Conservation (phyloP, 352 stramenopile genomes). For the Globisporangium cederbergense region DNA sequence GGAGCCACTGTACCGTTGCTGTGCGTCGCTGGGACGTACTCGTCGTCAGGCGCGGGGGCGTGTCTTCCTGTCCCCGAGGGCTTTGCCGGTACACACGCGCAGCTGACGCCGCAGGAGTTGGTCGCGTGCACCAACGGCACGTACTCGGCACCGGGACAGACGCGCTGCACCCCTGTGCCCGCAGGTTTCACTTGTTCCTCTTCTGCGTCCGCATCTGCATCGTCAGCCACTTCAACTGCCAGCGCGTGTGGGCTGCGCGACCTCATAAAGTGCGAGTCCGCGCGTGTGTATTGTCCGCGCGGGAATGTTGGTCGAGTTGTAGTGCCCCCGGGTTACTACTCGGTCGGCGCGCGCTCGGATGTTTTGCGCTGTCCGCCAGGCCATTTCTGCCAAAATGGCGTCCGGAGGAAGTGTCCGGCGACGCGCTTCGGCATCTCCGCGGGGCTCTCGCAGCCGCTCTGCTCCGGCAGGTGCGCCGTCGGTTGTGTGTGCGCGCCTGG, state of each 20-base stretch:
- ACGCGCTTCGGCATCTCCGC: slow-evolving; percentile 38
- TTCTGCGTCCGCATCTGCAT: neutral
- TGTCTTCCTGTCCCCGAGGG: slow-evolving; percentile 42
- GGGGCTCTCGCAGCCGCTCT: slow-evolving; percentile 35
- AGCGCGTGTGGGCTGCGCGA: slow-evolving; percentile 32
- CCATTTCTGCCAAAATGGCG: slow-evolving; percentile 45
- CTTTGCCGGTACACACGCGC: slow-evolving; percentile 27
- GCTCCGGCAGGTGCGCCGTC: slow-evolving; percentile 37
- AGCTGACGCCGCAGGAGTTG: slow-evolving; percentile 32
- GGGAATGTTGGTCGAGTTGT: slow-evolving; percentile 30
- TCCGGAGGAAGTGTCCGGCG: slow-evolving; percentile 33
- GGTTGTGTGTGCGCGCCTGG: slow-evolving; percentile 49
- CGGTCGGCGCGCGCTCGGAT: slow-evolving; percentile 34
- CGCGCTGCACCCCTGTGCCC: slow-evolving; percentile 34
- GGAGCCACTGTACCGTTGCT: slow-evolving; percentile 21
- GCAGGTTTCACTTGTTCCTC: slow-evolving; percentile 41
- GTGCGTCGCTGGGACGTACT: slow-evolving; percentile 40
- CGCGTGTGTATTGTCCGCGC: slow-evolving; percentile 44
- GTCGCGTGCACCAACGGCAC: slow-evolving; percentile 43
- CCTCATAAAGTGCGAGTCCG: slow-evolving; percentile 33
- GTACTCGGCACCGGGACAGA: slow-evolving; percentile 50
- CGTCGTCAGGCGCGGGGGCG: slow-evolving; percentile 22
- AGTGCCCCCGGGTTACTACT: slow-evolving; percentile 45
- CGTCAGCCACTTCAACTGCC: neutral
- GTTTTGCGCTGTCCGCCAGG: slow-evolving; percentile 44